These are phyloP conservation scores for Oryza meyeriana DNA, from an alignment of 176 grass and related monocot species.

Conservation along the genomic window DNA sequence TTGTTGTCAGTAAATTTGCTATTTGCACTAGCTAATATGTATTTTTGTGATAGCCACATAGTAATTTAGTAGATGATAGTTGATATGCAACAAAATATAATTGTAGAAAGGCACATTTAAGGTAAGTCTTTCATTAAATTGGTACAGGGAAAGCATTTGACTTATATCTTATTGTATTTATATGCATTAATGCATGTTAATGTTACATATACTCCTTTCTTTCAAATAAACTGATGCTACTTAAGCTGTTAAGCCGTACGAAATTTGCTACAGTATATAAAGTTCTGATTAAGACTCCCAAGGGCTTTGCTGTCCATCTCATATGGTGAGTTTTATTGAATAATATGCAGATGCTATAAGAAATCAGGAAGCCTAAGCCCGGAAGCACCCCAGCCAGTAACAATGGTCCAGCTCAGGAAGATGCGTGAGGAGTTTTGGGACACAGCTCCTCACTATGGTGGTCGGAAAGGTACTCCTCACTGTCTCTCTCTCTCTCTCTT, in stretches of 20 bases:
- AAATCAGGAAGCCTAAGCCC: conserved; percentile 64
- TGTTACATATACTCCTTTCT: background rate
- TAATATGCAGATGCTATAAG: conserved; percentile 48
- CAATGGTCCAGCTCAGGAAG: conserved; percentile 51
- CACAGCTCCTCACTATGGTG: conserved; percentile 78
- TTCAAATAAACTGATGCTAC: background rate
- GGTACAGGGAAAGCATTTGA: background rate
- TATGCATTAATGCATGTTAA: background rate
- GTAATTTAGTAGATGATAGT: background rate
- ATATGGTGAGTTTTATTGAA: background rate
- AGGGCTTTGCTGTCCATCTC: conserved; percentile 2
- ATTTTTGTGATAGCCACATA: background rate
- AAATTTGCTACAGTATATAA: background rate
- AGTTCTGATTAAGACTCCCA: background rate
- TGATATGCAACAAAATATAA: background rate
- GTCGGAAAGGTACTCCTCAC: conserved; percentile 52
- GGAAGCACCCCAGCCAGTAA: conserved; percentile 71
- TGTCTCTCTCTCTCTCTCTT: background rate
- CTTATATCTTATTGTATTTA: background rate
- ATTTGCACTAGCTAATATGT: background rate
- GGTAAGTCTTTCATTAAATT: background rate
- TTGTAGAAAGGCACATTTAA: conserved; percentile 13
- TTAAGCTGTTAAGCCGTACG: background rate
- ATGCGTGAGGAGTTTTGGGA: conserved; percentile 71
- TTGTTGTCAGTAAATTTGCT: background rate